phyloP scores from a whole-genome alignment of 768 basidiomycete genomes.

The Plicaturopsis crispa region DNA sequence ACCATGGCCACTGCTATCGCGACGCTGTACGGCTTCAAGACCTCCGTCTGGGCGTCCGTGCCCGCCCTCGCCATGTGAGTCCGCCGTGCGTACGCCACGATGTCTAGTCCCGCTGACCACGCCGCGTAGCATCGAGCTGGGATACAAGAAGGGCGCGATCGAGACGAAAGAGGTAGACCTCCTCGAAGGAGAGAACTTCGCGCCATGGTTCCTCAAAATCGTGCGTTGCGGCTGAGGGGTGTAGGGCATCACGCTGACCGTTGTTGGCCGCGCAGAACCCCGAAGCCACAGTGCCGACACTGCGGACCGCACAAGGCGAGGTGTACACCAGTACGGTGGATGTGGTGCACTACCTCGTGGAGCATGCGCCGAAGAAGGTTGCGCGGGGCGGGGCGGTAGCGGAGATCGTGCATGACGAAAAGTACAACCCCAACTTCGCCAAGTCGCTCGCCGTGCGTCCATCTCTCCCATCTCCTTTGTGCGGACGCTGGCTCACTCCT shows the following conservation, averaged over 20 bases:
- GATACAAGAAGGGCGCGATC: constrained; percentile 26
- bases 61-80: constrained; percentile 35
- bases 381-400: constrained; percentile 24
- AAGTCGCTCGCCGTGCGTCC: constrained; percentile 29
- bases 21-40: constrained; percentile 28
- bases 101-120: neutral
- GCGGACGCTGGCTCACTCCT: neutral
- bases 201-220: constrained; percentile 34
- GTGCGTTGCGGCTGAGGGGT: constrained; percentile 15
- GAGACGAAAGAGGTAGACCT: constrained; percentile 32
- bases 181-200: constrained; percentile 39
- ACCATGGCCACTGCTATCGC: no score
- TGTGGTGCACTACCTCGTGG: constrained; percentile 32
- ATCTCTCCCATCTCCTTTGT: neutral
- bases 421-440: constrained; percentile 47
- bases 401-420: constrained; percentile 34
- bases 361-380: constrained; percentile 28
- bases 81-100: neutral
- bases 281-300: constrained; percentile 34
- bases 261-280: constrained; percentile 26
- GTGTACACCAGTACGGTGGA: constrained; percentile 31
- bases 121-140: constrained; percentile 31
- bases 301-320: constrained; percentile 25
- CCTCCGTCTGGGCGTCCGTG: constrained; percentile 33
- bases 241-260: neutral